Conservation (phyloP, 2,329 filamentous ascomycete genomes). For the Bipolaris gigantea region DNA sequence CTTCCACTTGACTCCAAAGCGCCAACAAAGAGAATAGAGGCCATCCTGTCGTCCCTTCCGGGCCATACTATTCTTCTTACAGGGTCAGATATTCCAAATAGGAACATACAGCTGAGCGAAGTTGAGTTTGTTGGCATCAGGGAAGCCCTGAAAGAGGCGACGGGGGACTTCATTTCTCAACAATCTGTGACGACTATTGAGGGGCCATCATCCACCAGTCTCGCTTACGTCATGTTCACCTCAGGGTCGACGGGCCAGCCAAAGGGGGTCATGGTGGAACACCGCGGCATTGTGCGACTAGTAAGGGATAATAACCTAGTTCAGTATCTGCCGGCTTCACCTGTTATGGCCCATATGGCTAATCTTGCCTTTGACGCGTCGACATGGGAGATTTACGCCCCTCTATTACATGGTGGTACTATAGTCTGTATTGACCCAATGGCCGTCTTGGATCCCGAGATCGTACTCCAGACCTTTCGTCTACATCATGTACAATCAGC, state of each 20-base stretch:
- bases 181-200: not conserved
- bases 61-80: conserved; percentile 47
- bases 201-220: conserved; percentile 38
- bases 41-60: conserved; percentile 47
- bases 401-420: conserved; percentile 57
- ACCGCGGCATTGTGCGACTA: conserved; percentile 53
- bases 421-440: conserved; percentile 42
- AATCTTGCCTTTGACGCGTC: conserved; percentile 33
- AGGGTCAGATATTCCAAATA: not conserved
- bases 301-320: conserved; percentile 21
- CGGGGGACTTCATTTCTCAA: conserved; percentile 22
- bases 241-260: conserved; percentile 48
- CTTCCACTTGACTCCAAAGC: conserved; percentile 43
- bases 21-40: conserved; percentile 30
- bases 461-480: not conserved
- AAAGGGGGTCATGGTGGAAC: conserved; percentile 63
- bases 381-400: conserved; percentile 58
- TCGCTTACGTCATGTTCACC: conserved; percentile 63
- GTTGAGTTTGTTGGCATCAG: not conserved
- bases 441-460: not conserved
- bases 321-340: conserved; percentile 12
- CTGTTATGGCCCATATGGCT: conserved; percentile 47
- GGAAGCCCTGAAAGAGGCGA: conserved; percentile 40
- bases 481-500: not conserved
- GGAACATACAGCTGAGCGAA: not conserved